Evolutionary conservation across 306 rosid genomes (phyloP), one percentile per base, ranked within the genome.

Genomic region (Glycine latifolia): DNA sequence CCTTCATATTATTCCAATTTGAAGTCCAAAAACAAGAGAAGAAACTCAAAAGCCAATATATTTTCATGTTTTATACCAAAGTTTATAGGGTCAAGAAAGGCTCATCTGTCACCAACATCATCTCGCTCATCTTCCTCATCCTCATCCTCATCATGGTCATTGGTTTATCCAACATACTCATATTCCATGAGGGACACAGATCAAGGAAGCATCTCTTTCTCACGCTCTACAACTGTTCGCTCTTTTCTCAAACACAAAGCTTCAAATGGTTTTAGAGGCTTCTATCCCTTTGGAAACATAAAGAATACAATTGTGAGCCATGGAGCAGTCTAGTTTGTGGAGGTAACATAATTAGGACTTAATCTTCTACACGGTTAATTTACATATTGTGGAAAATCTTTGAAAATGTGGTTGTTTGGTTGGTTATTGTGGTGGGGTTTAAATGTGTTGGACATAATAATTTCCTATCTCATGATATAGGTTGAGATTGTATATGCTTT

Each of bases 1-100:
- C 89, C 87, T 67, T 87, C 89, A 6, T 87, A 81, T 78, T 48
- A 41, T 47, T 75, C 87, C 50, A 75, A 71, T 16, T 80, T 85
- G 54, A 83, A 71, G 54, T 80, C 83, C 41, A 52, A 35, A 1
- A 67, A 33, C 46, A 80, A 73, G 8, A 49, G 47, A 7, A 83
- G 68, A 52, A 80, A 47, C 10, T 77, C 87, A 20, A 87, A 81
- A 46, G 3, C 39, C 53, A 78, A 60, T 5, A 6, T 87, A 0
- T 67, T 84, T 55, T 87, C 86, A 60, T 69, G 79, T 46, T 10
- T 87, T 77, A 72, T 80, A 8, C 68, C 67, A 63, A 55, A 31
- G 85, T 69, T 83, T 53, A 10, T 83, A n/a, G 33, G 76, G 3
- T 66, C 85, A 10, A 70, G 85, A 50, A 87, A 83, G 47, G 6